phyloP scores from a whole-genome alignment of 2,329 filamentous ascomycete species.

The Colletotrichum aenigma region DNA sequence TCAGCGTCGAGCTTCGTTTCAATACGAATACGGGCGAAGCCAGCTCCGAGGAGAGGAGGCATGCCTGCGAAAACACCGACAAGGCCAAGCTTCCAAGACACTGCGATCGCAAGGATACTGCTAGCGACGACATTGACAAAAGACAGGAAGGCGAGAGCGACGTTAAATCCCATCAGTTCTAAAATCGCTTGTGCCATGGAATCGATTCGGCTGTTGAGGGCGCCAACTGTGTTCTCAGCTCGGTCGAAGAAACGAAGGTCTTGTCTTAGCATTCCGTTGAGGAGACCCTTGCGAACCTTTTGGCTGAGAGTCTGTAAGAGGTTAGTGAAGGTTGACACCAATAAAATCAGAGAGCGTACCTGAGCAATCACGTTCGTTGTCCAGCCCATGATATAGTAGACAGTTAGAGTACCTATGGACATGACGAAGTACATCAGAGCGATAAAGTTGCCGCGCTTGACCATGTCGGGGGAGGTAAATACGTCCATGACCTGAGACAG shows the following conservation, averaged over 20 bases:
- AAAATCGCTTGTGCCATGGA: conserved; percentile 43
- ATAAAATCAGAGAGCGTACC: not conserved
- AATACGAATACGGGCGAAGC: conserved; percentile 47
- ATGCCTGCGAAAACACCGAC: conserved; percentile 47
- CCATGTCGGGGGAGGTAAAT: conserved; percentile 31
- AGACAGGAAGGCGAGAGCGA: conserved; percentile 44
- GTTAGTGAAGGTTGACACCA: not conserved
- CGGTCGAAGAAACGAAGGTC: conserved; percentile 48
- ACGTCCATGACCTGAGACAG: conserved; percentile 42
- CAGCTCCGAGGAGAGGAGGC: conserved; percentile 42
- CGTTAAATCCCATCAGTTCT: conserved; percentile 48
- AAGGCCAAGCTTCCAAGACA: conserved; percentile 50
- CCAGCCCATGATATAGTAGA: conserved; percentile 26
- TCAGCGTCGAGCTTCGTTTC: conserved; percentile 41
- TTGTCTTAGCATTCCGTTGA: conserved; percentile 31
- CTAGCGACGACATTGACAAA: conserved; percentile 43
- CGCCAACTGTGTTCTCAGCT: conserved; percentile 34
- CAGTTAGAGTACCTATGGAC: conserved; percentile 23
- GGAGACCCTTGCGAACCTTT: conserved; percentile 27
- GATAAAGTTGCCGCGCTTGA: conserved; percentile 31
- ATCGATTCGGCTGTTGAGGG: conserved; percentile 34
- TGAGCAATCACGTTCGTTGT: conserved; percentile 23
- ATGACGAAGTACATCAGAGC: conserved; percentile 33
- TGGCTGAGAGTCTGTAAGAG: conserved; percentile 12
- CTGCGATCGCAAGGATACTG: conserved; percentile 42